Conservation (phyloP, 2,329 filamentous ascomycete species). For the Chaetomium sp. region DNA sequence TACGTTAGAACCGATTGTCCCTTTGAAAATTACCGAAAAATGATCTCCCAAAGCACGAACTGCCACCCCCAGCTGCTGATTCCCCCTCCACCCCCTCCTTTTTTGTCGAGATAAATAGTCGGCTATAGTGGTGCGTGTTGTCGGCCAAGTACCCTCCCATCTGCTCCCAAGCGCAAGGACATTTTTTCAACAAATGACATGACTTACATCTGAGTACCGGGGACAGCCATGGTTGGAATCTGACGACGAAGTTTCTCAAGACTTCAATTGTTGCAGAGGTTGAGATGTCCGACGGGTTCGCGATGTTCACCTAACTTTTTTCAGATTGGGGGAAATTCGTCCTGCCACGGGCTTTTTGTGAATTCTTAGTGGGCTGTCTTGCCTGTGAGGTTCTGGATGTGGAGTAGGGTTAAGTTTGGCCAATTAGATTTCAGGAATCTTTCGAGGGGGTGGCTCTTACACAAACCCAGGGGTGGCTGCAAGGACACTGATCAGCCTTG, state of each 20-base stretch:
- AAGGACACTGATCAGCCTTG: conserved; percentile 5
- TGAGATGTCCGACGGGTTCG: conserved; percentile 25
- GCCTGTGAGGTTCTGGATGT: conserved; percentile 11
- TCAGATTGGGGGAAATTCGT: conserved; percentile 24
- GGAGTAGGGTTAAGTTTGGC: conserved; percentile 24
- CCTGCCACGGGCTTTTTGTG: conserved; percentile 24
- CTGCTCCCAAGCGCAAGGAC: not conserved
- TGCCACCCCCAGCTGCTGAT: not conserved
- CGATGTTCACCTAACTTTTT: conserved; percentile 24
- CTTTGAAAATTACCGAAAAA: too few relatives aligned
- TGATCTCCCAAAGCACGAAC: too few relatives aligned
- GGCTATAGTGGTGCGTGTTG: not conserved
- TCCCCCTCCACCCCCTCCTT: not conserved
- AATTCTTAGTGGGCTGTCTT: conserved; percentile 25
- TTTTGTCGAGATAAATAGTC: not conserved
- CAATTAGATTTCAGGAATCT: conserved; percentile 12
- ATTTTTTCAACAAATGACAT: not conserved
- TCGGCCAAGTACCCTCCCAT: not conserved
- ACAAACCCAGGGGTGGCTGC: not conserved
- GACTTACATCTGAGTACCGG: conserved; percentile 57
- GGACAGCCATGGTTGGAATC: conserved; percentile 52
- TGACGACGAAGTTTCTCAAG: conserved; percentile 27
- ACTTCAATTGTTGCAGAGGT: conserved; percentile 33
- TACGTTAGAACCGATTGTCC: not conserved
- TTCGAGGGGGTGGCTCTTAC: not conserved